Evolutionary conservation across 2,329 filamentous ascomycete species (phyloP).

Genomic region (Ophiocordyceps camponoti-leonardi): DNA sequence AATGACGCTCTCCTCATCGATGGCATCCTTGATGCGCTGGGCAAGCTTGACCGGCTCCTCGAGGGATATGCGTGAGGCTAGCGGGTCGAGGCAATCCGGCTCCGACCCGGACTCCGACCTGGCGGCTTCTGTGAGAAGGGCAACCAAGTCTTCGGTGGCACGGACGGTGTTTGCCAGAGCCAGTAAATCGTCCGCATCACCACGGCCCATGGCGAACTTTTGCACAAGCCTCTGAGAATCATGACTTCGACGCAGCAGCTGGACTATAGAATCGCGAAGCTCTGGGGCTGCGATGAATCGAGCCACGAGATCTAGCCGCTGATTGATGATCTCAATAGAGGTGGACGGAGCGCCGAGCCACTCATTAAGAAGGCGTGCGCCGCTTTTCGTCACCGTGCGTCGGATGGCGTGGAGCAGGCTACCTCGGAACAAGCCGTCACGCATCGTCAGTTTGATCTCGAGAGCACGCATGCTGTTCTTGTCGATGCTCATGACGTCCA

Average conservation of each 20-base stretch:
- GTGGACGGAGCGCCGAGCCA: slow-evolving; percentile 86
- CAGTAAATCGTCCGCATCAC: slow-evolving; percentile 82
- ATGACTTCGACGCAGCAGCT: slow-evolving; percentile 56
- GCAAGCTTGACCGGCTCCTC: slow-evolving; percentile 52
- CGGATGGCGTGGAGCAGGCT: slow-evolving; percentile 83
- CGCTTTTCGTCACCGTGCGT: slow-evolving; percentile 80
- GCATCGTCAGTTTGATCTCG: slow-evolving; percentile 74
- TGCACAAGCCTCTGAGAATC: slow-evolving; percentile 84
- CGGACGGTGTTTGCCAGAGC: slow-evolving; percentile 66
- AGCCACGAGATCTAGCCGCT: slow-evolving; percentile 66
- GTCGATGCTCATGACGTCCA: slow-evolving; percentile 79
- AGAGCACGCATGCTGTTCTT: slow-evolving; percentile 78
- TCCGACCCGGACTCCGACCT: slow-evolving; percentile 3
- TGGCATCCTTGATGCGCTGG: slow-evolving; percentile 52
- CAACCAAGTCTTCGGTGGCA: slow-evolving; percentile 50
- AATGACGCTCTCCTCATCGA: slow-evolving; percentile 83
- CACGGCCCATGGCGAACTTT: slow-evolving; percentile 81
- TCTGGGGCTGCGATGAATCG: slow-evolving; percentile 49
- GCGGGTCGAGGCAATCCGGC: slow-evolving; percentile 20
- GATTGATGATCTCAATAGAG: slow-evolving; percentile 61
- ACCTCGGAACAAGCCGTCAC: slow-evolving; percentile 62
- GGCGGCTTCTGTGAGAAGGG: slow-evolving; percentile 19
- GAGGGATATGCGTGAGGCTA: slow-evolving; percentile 46
- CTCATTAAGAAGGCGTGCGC: slow-evolving; percentile 65
- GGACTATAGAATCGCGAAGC: slow-evolving; percentile 51